Conservation (phyloP, 139 green algal genomes). For the Closterium sp. region DNA sequence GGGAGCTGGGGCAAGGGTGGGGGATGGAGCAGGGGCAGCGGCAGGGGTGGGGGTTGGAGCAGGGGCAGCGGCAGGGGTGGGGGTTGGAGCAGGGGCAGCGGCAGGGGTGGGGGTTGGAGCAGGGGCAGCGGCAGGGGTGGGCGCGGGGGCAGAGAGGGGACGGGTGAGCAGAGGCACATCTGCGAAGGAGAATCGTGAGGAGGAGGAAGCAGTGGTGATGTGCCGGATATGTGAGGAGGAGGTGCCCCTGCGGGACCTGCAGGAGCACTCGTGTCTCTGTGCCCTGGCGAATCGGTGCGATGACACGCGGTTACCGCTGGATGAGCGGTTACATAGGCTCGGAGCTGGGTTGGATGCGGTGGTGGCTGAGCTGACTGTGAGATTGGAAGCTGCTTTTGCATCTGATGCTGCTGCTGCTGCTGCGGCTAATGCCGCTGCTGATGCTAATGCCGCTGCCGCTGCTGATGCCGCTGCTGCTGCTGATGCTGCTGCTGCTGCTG, state of each 20-base stretch:
- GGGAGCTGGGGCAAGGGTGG: no score
- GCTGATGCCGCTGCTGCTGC: not conserved
- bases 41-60: no score
- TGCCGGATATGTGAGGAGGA: conserved; percentile 23
- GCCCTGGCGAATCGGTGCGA: conserved; percentile 18
- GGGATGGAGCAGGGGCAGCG: no score
- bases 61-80: not conserved
- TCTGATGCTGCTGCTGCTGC: not conserved
- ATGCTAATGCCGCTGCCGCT: not conserved
- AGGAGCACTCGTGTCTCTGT: conserved; percentile 22
- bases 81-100: not conserved
- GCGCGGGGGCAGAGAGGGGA: not conserved
- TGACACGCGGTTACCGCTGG: not conserved
- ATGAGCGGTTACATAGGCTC: not conserved
- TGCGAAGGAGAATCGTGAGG: not conserved
- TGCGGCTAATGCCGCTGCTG: not conserved
- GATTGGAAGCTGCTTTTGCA: not conserved
- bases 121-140: not conserved
- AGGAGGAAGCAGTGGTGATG: conserved; percentile 15
- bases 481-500: not conserved
- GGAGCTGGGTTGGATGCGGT: not conserved
- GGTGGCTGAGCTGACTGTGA: not conserved
- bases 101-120: not conserved
- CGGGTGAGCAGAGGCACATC: not conserved
- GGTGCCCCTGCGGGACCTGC: not conserved